These are phyloP conservation scores for Acer saccharum DNA, from an alignment of 345 rosid species.

Conservation along the genomic window DNA sequence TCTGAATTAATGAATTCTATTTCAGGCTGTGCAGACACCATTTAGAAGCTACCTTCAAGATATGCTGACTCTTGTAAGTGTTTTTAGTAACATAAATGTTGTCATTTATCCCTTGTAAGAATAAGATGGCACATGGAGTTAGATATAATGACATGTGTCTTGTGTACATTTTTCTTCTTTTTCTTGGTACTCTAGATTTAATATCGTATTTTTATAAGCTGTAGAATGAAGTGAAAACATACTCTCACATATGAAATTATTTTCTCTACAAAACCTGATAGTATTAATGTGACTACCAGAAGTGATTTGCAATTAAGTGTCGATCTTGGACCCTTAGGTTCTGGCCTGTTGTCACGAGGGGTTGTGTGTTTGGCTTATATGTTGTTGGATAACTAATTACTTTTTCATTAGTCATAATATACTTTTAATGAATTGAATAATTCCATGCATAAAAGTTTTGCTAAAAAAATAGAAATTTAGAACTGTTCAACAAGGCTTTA, in stretches of 20 bases:
- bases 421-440: not conserved
- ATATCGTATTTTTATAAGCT: not conserved
- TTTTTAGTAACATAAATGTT: not conserved
- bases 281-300: not conserved
- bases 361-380: too few relatives aligned
- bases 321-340: too few relatives aligned
- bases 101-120: not conserved
- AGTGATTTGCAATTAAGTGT: not conserved
- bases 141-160: too few relatives aligned
- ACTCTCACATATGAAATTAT: not conserved
- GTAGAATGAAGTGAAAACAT: not conserved
- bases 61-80: constrained; percentile 86
- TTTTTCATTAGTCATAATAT: not conserved
- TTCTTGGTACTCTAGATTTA: not conserved
- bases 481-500: not conserved
- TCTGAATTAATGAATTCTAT: not conserved
- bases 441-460: not conserved
- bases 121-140: not conserved
- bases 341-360: too few relatives aligned
- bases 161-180: too few relatives aligned
- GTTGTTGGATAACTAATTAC: too few relatives aligned
- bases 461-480: not conserved
- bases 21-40: constrained; percentile 85
- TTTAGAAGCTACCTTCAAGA: constrained; percentile 90
- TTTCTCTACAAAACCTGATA: not conserved